Evolutionary conservation across 208 protist genomes (phyloP).

Genomic region (Naegleria lovaniensis): DNA sequence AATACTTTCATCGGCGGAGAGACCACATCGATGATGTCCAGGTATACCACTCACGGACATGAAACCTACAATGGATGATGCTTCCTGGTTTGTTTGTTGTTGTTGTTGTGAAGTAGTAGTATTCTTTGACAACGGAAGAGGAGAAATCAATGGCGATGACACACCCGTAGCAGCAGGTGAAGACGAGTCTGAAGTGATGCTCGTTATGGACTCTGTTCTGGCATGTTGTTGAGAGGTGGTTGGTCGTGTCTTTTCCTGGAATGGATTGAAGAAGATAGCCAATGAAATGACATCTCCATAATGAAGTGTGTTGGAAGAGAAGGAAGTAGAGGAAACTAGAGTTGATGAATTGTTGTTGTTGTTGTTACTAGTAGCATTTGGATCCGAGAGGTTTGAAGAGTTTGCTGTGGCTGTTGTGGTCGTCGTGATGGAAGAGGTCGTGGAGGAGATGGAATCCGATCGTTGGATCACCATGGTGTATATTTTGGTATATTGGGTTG

Average conservation of each 20-base stretch:
- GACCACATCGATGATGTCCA: background rate
- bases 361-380: no score
- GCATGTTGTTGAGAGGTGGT: background rate
- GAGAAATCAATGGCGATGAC: no score
- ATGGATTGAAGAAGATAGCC: background rate
- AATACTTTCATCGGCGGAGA: background rate
- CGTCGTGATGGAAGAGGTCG: no score
- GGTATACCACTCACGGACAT: background rate
- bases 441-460: no score
- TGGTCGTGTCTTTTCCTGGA: background rate
- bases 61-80: background rate
- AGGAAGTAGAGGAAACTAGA: background rate
- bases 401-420: no score
- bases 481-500: no score
- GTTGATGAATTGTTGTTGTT: background rate
- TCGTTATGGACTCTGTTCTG: no score
- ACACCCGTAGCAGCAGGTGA: background rate
- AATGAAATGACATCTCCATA: background rate
- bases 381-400: no score
- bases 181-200: background rate
- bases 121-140: background rate
- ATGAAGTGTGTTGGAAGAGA: background rate
- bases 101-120: background rate
- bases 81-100: background rate
- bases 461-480: no score